Percentiles rank a stretch among this genome's conserved stretches.
Evolutionary conservation across 441 rosid species (phyloP).

Genomic region (Croton setiger): DNA sequence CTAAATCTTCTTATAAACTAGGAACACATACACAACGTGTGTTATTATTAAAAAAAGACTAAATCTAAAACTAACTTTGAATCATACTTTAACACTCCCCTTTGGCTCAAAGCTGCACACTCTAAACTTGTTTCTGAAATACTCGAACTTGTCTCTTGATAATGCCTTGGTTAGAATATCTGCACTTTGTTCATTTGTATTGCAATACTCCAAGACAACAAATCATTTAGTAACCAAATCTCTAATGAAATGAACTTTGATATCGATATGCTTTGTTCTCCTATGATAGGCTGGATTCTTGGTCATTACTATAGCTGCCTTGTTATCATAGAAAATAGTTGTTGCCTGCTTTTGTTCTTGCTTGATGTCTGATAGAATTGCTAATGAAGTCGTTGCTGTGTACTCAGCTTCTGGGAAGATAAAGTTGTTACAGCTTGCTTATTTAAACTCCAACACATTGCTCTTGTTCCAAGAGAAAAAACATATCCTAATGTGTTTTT

Average conservation of each 20-base stretch:
- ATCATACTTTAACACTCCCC: neutral
- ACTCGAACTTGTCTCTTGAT: neutral
- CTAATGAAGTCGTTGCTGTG: neutral
- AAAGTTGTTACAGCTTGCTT: neutral
- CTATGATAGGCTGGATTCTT: neutral
- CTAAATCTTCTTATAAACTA: too few species aligned
- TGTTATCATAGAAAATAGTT: neutral
- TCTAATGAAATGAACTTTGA: neutral
- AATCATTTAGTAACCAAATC: neutral
- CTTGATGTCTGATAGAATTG: neutral
- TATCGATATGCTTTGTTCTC: constrained; percentile 1
- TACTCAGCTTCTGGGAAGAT: neutral
- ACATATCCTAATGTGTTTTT: neutral
- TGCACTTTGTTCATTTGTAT: neutral
- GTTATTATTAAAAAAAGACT: too few species aligned
- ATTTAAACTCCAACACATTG: neutral
- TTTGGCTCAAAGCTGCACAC: neutral
- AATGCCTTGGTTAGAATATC: constrained; percentile 1
- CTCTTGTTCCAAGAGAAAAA: neutral
- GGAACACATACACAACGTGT: too few species aligned
- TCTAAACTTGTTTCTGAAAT: neutral
- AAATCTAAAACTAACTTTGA: too few species aligned
- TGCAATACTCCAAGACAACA: neutral
- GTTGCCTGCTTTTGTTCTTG: neutral
- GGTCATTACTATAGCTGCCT: neutral